Percentiles rank a stretch among this genome's conserved stretches.
Evolutionary conservation across 306 rosid genomes (phyloP).

Genomic region (Cajanus cajan): DNA sequence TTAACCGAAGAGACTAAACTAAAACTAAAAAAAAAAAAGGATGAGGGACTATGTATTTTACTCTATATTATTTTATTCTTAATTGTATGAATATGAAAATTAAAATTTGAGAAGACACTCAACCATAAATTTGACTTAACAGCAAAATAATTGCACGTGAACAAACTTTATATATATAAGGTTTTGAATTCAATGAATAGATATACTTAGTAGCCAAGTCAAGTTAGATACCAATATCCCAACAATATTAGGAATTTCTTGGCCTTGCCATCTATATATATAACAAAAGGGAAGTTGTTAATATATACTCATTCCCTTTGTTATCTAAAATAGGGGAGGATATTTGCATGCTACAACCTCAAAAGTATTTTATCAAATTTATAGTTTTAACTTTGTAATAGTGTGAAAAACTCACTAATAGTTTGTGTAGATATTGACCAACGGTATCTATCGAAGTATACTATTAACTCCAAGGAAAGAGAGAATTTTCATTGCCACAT

Average conservation of each 20-base stretch:
- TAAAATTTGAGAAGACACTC: neutral
- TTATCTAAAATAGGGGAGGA: too few relatives aligned
- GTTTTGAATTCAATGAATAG: neutral
- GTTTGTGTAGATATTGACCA: slow-evolving; percentile 10
- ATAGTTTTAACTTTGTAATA: too few relatives aligned
- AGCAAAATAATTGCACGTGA: neutral
- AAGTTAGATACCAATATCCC: neutral
- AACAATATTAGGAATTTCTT: neutral
- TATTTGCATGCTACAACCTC: neutral
- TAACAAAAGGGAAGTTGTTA: neutral
- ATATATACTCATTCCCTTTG: neutral
- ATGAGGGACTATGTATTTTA: too few relatives aligned
- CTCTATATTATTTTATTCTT: too few relatives aligned
- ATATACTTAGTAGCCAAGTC: neutral
- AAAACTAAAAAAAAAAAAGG: too few relatives aligned
- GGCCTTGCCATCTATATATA: neutral
- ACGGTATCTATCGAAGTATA: slow-evolving; percentile 25
- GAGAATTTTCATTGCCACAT: slow-evolving; percentile 27
- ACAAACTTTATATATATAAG: too few relatives aligned
- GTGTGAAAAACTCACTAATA: too few relatives aligned
- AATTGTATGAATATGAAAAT: neutral
- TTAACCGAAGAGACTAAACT: too few relatives aligned
- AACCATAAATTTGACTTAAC: neutral
- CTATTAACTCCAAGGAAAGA: neutral
- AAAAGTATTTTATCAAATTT: neutral